Conservation (phyloP, 2,329 filamentous ascomycete genomes). For the Diaporthe sp. region DNA sequence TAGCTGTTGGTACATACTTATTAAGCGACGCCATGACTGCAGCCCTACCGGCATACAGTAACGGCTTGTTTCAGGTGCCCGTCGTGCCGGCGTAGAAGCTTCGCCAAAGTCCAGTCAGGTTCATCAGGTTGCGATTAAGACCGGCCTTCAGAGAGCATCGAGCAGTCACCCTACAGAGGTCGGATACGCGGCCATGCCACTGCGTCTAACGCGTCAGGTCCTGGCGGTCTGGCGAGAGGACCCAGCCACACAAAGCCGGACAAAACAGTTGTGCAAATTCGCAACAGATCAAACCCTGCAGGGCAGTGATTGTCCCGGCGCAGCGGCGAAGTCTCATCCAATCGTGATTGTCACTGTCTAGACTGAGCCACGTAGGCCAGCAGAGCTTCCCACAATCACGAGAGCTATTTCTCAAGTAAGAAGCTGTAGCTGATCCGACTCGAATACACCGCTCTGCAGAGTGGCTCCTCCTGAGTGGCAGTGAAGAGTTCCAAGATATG, state of each 20-base stretch:
- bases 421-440: background rate
- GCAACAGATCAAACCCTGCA: slow-evolving; percentile 9
- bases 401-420: slow-evolving; percentile 15
- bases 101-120: background rate
- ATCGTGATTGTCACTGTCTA: background rate
- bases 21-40: slow-evolving; percentile 19
- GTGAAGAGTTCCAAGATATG: slow-evolving; percentile 38
- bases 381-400: slow-evolving; percentile 29
- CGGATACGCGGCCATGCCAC: background rate
- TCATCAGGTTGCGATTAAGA: background rate
- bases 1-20: background rate
- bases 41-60: slow-evolving; percentile 22
- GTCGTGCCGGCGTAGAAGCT: background rate
- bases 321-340: slow-evolving; percentile 31
- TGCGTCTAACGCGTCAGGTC: slow-evolving; percentile 12
- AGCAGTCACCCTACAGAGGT: background rate
- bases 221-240: slow-evolving; percentile 30
- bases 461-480: slow-evolving; percentile 38
- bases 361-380: slow-evolving; percentile 22
- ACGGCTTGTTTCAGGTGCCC: slow-evolving; percentile 27
- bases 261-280: background rate
- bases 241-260: slow-evolving; percentile 4
- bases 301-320: background rate
- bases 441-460: slow-evolving; percentile 38
- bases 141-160: background rate